phyloP scores from a whole-genome alignment of 768 basidiomycete species.

The Clitopilus passeckerianus region DNA sequence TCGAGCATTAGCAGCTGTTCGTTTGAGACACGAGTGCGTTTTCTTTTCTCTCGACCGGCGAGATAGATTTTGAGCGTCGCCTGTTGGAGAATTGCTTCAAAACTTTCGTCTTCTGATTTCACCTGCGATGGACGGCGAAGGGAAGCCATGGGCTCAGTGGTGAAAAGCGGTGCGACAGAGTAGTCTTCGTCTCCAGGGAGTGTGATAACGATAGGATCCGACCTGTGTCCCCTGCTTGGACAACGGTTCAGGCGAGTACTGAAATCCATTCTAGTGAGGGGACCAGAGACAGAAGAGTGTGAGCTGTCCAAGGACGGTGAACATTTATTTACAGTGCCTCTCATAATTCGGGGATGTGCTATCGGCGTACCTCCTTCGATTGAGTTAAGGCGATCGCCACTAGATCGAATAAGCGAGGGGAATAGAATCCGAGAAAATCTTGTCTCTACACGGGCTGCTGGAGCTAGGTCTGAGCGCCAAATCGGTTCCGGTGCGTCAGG shows the following conservation, averaged over 20 bases:
- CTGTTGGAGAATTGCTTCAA: conserved; percentile 26
- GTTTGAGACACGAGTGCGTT: conserved; percentile 74
- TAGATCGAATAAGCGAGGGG: background rate
- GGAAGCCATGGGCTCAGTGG: background rate
- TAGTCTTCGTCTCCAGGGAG: background rate
- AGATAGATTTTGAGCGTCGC: conserved; percentile 23
- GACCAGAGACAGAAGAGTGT: background rate
- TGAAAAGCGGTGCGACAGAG: background rate
- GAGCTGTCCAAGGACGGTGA: background rate
- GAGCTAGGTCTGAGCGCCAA: background rate
- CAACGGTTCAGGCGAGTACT: background rate
- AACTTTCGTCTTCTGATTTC: conserved; percentile 5
- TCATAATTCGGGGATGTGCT: background rate
- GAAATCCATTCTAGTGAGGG: background rate
- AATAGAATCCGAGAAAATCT: background rate
- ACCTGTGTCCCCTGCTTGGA: background rate
- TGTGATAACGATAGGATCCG: background rate
- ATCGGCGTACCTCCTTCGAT: background rate
- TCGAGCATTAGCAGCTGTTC: conserved; percentile 79
- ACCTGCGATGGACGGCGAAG: background rate
- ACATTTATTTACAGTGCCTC: background rate
- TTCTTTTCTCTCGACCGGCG: conserved; percentile 53
- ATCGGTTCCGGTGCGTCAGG: background rate
- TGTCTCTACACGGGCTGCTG: background rate
- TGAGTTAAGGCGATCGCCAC: background rate